A percentile compares a stretch with the other conserved stretches of the same genome.
Conservation (phyloP, 2,329 filamentous ascomycete genomes). For the Talaromyces sp. region DNA sequence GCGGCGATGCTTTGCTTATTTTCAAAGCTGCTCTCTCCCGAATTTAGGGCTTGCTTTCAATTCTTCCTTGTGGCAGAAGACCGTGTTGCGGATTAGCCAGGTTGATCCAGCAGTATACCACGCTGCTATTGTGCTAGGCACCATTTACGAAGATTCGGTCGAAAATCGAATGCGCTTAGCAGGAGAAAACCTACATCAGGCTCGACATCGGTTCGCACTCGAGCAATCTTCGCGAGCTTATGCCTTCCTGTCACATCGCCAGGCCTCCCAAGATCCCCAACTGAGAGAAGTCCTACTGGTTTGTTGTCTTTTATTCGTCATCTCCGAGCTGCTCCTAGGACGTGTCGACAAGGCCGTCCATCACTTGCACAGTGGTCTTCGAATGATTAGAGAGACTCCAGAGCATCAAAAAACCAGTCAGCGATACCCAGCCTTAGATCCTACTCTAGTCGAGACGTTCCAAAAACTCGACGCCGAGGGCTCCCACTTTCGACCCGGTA, state of each 20-base stretch:
- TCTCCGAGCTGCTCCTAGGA: neutral
- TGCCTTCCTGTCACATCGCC: neutral
- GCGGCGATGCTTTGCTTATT: constrained; percentile 23
- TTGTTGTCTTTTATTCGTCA: constrained; percentile 11
- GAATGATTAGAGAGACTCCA: neutral
- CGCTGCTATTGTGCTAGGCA: constrained; percentile 4
- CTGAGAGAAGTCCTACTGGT: neutral
- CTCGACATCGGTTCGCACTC: constrained; percentile 8
- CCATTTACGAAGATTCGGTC: constrained; percentile 7
- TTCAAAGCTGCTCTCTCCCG: constrained; percentile 20
- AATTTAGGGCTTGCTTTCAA: constrained; percentile 19
- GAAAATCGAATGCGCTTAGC: constrained; percentile 5
- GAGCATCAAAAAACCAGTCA: neutral
- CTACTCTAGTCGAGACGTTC: neutral
- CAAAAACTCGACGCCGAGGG: neutral
- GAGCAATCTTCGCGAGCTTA: constrained; percentile 9
- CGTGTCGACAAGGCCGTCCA: neutral
- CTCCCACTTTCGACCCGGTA: neutral
- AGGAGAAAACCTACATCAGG: constrained; percentile 3
- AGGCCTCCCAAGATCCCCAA: constrained; percentile 3
- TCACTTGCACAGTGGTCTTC: constrained; percentile 3
- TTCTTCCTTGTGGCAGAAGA: constrained; percentile 4
- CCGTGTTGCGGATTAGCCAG: neutral
- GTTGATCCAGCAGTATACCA: constrained; percentile 8
- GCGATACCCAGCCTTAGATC: neutral